Base-by-base conservation (phyloP, 495 filamentous ascomycete genomes). In the Penicillium atrosanguineum region DNA sequence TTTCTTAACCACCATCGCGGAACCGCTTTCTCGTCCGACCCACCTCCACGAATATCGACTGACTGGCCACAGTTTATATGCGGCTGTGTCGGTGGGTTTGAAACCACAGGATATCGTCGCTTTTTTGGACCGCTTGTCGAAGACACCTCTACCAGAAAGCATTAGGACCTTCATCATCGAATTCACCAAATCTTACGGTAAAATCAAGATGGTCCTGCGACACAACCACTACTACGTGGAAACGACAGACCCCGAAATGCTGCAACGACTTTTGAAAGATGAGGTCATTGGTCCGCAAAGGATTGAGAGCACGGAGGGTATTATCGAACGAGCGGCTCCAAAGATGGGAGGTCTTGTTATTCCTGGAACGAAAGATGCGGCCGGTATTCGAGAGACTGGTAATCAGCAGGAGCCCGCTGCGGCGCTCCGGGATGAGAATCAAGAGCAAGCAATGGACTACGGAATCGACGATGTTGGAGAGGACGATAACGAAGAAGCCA, bases 181-280 rank as follows among this genome's bases (percentile, higher is more conserved):
- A 37, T 91, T 88, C 62, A 96, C 92, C 7, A 84, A 87, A 51
- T 91, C 88, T 20, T 97, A 92, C 67, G 94, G 94, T 37, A 97
- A 97, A 69, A 90, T 96, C 36, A 94, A 96, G 71, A 81, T 97
- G 36, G 94, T 97, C 20, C 71, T 97, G 52, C 95, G 96, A 67
- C 85, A 96, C 62, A 97, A 93, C 57, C 86, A 86, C 51, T 96
- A 94, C 69, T 97, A 88, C 65, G 84, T 97, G 54, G 94, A 99
- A 72, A 96, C 89, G 57, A 81, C 86, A 6, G 92, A 97, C 64
- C 85, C 90, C 18, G 74, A 83, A 15, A 87, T 95, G 72, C 73
- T 99, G 42, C 91, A 96, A 70, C 85, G 75, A 61, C 80, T 97
- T 14, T 75, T 97, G 12, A 76, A 86, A 55, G 89, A 91, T 66